phyloP scores from a whole-genome alignment of 2,329 filamentous ascomycete species.

The Cercospora sesami region DNA sequence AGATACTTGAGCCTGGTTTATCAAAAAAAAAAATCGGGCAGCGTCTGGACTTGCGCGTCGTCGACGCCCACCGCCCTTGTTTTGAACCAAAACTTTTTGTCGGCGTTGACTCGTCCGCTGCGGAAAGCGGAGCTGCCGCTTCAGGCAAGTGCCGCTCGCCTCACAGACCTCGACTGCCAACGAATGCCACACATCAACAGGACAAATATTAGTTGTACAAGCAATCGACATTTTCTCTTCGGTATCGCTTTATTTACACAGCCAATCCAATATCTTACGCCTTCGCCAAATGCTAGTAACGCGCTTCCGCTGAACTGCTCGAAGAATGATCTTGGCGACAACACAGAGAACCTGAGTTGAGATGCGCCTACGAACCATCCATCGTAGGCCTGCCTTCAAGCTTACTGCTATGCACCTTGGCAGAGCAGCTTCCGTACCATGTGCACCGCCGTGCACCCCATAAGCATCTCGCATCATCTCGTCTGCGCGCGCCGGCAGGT shows the following conservation, averaged over 20 bases:
- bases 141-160: not conserved
- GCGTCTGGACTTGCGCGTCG: not conserved
- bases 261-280: constrained; percentile 2
- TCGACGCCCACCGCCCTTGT: not conserved
- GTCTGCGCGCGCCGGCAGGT: not conserved
- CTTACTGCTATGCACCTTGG: not conserved
- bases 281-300: constrained; percentile 6
- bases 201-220: not conserved
- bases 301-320: constrained; percentile 6
- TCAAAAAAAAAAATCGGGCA: not conserved
- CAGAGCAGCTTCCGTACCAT: not conserved
- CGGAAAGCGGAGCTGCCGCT: constrained; percentile 5
- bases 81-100: not conserved
- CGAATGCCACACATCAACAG: not conserved
- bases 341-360: not conserved
- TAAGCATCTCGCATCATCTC: not conserved
- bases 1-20: not conserved
- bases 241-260: constrained; percentile 3
- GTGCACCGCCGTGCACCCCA: not conserved
- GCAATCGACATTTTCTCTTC: constrained; percentile 1
- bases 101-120: not conserved
- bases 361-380: not conserved
- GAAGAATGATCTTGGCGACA: constrained; percentile 4
- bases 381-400: not conserved
- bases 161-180: not conserved